Conservation (phyloP, 768 basidiomycete genomes). For the Psilocybe subaeruginosa region DNA sequence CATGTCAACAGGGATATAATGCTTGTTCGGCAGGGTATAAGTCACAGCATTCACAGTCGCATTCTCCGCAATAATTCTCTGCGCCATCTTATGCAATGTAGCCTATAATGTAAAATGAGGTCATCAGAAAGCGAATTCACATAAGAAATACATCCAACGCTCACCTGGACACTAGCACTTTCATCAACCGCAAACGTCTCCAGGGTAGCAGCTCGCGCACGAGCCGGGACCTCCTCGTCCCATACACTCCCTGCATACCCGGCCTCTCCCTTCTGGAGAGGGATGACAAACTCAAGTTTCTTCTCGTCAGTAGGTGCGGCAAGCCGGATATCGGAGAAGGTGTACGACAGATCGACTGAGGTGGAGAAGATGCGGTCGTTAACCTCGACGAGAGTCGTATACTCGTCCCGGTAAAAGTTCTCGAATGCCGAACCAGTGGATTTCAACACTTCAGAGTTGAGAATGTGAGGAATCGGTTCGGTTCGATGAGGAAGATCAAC, state of each 20-base stretch:
- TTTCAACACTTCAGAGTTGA: conserved; percentile 70
- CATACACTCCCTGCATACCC: conserved; percentile 53
- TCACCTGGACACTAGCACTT: conserved; percentile 89
- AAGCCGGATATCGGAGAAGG: conserved; percentile 54
- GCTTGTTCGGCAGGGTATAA: conserved; percentile 91
- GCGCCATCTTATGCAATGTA: conserved; percentile 88
- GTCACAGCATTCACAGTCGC: conserved; percentile 57
- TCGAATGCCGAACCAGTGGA: conserved; percentile 86
- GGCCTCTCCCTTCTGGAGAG: conserved; percentile 33
- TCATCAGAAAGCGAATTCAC: neutral
- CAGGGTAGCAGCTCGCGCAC: conserved; percentile 68
- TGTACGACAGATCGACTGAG: conserved; percentile 77
- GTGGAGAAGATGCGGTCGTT: conserved; percentile 92
- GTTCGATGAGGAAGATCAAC: neutral
- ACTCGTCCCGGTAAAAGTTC: conserved; percentile 81
- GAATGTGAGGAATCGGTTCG: neutral
- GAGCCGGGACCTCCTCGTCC: conserved; percentile 55
- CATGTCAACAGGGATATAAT: conserved; percentile 91
- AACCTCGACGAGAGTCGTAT: conserved; percentile 85
- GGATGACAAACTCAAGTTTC: conserved; percentile 52
- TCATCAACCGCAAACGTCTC: conserved; percentile 86
- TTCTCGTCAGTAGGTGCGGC: conserved; percentile 50
- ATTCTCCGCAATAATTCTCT: conserved; percentile 71
- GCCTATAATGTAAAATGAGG: conserved; percentile 61
- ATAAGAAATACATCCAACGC: conserved; percentile 17